Conservation (phyloP, 2,329 filamentous ascomycete species). For the Mycosphaerella sp. region DNA sequence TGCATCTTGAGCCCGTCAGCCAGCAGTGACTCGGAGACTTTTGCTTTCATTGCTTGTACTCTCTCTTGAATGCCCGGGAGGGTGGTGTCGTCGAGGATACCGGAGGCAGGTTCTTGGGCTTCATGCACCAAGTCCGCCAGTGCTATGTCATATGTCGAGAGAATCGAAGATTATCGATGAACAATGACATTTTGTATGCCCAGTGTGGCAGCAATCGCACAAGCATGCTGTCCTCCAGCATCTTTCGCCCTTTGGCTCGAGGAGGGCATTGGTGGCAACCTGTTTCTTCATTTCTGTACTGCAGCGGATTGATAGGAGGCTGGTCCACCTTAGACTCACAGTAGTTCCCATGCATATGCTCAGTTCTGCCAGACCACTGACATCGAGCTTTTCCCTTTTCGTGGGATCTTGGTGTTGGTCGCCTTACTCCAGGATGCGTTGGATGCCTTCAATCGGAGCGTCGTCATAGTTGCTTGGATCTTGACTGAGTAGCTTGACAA, state of each 20-base stretch:
- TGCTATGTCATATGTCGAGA: conserved; percentile 85
- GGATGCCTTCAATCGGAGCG: conserved; percentile 33
- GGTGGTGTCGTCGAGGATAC: conserved; percentile 50
- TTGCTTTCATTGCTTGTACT: conserved; percentile 30
- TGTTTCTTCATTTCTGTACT: no score
- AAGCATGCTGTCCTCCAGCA: conserved; percentile 79
- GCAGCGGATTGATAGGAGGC: no score
- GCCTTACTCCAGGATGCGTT: conserved; percentile 29
- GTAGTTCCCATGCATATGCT: conserved; percentile 52
- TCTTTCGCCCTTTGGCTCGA: conserved; percentile 81
- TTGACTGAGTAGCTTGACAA: conserved; percentile 31
- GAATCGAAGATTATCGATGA: conserved; percentile 75
- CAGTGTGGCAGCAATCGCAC: conserved; percentile 72
- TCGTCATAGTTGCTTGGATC: conserved; percentile 32
- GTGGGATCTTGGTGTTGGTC: conserved; percentile 20
- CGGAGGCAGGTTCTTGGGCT: conserved; percentile 64
- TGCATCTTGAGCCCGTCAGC: conserved; percentile 41
- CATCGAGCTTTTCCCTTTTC: conserved; percentile 25
- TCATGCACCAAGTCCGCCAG: conserved; percentile 85
- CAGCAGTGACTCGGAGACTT: conserved; percentile 37
- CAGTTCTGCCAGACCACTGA: conserved; percentile 20
- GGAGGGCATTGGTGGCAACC: conserved; percentile 82
- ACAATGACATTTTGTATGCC: conserved; percentile 76
- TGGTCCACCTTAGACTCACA: no score
- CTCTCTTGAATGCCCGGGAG: conserved; percentile 46